Base-by-base conservation (phyloP, 345 rosid species). In the Conringia planisiliqua region DNA sequence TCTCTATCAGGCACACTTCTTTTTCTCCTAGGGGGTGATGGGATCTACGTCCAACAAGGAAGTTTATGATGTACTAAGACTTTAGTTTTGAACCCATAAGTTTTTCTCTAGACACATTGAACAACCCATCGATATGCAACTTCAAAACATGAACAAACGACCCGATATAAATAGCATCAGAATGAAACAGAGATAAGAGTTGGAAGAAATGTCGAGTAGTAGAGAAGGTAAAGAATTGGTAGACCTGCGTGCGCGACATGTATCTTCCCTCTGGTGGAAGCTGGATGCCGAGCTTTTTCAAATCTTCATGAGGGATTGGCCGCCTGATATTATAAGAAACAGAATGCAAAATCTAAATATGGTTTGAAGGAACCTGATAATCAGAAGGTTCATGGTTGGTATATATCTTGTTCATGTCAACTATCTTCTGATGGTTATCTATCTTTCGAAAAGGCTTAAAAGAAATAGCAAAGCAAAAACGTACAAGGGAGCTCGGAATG, bases 401-500 rank as follows among this genome's bases (percentile, higher is more conserved):
- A 1, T 7, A 8, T 26, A 26, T 26, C 51, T 24, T 26, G 17
- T 66, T 58, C 55, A 48, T 20, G 32, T 33, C 4, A 16, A 73
- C 39, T 62, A 73, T 44, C 29, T 32, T 66, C 42, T 38, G 9
- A 58, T 35, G 55, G 14, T 48, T 20, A 1, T 48, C 9, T 22
- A 17, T 47, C 26, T 47, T 48, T 48, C 12, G 54, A 20, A 10
- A 9, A 47, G 4, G 50, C 18, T 18, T 6, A 33, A 35, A 68
- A 4, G 26, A 26, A 75, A 66, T 10, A 1, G 4, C n/a, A 42
- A 69, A 48, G 33, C 20, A 22, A 62, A 65, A 52, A 66, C 90
- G 43, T 87, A 94, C 99, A 92, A 74, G 11, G 97, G 97, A 80
- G 98, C 98, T 20, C 97, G 87, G 75, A 94, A 92, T 68, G 99